phyloP scores from a whole-genome alignment of 2,329 filamentous ascomycete genomes.

The Pseudogymnoascus sp. region DNA sequence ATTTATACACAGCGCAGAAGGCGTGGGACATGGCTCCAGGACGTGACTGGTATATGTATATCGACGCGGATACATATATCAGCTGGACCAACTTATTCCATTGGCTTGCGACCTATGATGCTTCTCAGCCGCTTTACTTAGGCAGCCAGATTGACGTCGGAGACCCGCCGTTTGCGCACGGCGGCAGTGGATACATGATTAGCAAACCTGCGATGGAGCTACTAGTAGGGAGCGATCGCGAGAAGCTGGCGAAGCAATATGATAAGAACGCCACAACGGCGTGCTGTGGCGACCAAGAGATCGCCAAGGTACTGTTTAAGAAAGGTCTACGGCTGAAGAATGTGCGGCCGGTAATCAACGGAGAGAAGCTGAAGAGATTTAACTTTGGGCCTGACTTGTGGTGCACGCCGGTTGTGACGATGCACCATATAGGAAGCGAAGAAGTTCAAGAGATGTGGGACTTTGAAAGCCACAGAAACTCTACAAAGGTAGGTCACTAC shows the following conservation, averaged over 20 bases:
- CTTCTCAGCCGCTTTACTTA: slow-evolving; percentile 13
- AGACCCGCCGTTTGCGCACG: slow-evolving; percentile 18
- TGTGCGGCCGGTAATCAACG: slow-evolving; percentile 49
- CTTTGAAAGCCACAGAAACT: slow-evolving; percentile 39
- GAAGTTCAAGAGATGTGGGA: slow-evolving; percentile 49
- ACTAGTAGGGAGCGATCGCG: background rate
- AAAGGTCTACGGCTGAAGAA: slow-evolving; percentile 39
- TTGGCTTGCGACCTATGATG: slow-evolving; percentile 17
- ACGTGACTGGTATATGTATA: slow-evolving; percentile 23
- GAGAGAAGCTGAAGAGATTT: slow-evolving; percentile 47
- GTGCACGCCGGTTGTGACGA: slow-evolving; percentile 52
- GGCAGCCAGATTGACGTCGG: slow-evolving; percentile 18
- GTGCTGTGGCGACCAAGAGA: slow-evolving; percentile 49
- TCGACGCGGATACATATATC: slow-evolving; percentile 21
- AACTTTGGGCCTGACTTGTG: slow-evolving; percentile 41
- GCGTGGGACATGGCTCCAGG: slow-evolving; percentile 3
- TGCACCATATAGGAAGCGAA: slow-evolving; percentile 50
- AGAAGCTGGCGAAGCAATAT: slow-evolving; percentile 29
- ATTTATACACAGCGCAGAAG: slow-evolving; percentile 16
- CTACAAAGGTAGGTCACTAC: slow-evolving; percentile 15
- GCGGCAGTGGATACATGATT: slow-evolving; percentile 16
- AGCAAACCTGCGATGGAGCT: background rate
- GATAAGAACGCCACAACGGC: slow-evolving; percentile 37
- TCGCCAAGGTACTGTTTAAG: slow-evolving; percentile 43
- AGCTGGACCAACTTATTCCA: slow-evolving; percentile 18